phyloP scores from a whole-genome alignment of 306 rosid species.

The Pyrus bretschneideri region DNA sequence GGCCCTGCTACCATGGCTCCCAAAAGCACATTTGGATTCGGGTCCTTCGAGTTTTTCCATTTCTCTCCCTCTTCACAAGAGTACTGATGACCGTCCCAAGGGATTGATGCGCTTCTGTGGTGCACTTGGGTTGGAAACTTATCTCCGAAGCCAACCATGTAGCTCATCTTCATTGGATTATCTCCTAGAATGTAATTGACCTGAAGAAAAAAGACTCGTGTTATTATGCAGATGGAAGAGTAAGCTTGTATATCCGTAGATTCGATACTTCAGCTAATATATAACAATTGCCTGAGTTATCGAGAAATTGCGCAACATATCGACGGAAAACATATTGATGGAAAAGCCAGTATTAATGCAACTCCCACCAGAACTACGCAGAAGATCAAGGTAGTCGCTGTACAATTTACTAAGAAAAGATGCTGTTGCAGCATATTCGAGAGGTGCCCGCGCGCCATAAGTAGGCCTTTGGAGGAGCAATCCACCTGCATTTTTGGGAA shows the following conservation, averaged over 20 bases:
- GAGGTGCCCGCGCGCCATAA: slow-evolving; percentile 28
- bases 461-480: slow-evolving; percentile 46
- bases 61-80: slow-evolving; percentile 39
- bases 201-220: slow-evolving; percentile 24
- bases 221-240: background rate
- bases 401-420: slow-evolving; percentile 70
- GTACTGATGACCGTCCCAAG: slow-evolving; percentile 43
- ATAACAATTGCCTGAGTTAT: slow-evolving; percentile 46
- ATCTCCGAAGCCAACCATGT: slow-evolving; percentile 64
- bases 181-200: slow-evolving; percentile 71
- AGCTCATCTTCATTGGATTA: slow-evolving; percentile 75
- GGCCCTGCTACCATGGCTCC: slow-evolving; percentile 93
- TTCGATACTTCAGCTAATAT: background rate
- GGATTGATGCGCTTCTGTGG: slow-evolving; percentile 79
- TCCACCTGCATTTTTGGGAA: slow-evolving; percentile 39
- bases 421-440: slow-evolving; percentile 72
- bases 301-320: slow-evolving; percentile 45
- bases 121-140: slow-evolving; percentile 61
- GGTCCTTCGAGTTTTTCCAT: slow-evolving; percentile 47
- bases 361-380: slow-evolving; percentile 28
- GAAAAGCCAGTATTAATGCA: slow-evolving; percentile 22
- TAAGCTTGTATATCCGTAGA: background rate
- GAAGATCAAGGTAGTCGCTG: slow-evolving; percentile 65
- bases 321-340: slow-evolving; percentile 24
- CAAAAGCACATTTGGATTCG: slow-evolving; percentile 55